Evolutionary conservation across 2,329 filamentous ascomycete genomes (phyloP).

Genomic region (Aspergillus sp.): DNA sequence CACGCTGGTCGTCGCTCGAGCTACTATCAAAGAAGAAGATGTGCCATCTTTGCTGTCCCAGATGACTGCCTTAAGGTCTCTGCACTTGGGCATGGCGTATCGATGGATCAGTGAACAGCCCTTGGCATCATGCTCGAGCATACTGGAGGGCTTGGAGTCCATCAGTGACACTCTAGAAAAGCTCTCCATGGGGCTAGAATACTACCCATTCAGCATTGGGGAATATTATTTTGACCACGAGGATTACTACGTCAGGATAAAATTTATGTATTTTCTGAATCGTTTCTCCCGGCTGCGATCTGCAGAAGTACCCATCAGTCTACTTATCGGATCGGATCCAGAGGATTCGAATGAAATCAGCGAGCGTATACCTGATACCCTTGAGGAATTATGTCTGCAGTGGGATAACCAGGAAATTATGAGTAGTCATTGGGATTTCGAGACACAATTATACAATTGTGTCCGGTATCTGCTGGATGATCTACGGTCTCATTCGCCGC

Average conservation of each 20-base stretch:
- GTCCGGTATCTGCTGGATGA: not conserved
- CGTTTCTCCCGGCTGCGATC: not conserved
- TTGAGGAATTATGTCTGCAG: constrained; percentile 2
- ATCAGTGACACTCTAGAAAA: constrained; percentile 1
- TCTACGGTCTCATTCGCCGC: not conserved
- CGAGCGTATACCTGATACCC: not conserved
- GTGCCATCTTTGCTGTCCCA: not conserved
- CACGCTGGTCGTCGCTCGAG: not conserved
- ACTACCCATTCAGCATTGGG: constrained; percentile 2
- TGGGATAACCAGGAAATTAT: not conserved
- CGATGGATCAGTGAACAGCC: not conserved
- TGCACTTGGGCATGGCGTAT: not conserved
- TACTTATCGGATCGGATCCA: constrained; percentile 1
- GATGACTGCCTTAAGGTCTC: not conserved
- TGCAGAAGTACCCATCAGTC: constrained; percentile 1
- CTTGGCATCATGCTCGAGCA: not conserved
- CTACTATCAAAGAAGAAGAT: constrained; percentile 1
- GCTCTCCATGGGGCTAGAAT: constrained; percentile 3
- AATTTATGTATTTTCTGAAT: constrained; percentile 1
- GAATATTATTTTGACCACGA: no score
- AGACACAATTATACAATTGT: constrained; percentile 1
- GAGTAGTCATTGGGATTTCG: not conserved
- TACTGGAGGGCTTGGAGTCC: not conserved
- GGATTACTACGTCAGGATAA: not conserved
- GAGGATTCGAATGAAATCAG: not conserved